Conservation (phyloP, 108 stramenopile genomes). For the Skeletonema potamos region DNA sequence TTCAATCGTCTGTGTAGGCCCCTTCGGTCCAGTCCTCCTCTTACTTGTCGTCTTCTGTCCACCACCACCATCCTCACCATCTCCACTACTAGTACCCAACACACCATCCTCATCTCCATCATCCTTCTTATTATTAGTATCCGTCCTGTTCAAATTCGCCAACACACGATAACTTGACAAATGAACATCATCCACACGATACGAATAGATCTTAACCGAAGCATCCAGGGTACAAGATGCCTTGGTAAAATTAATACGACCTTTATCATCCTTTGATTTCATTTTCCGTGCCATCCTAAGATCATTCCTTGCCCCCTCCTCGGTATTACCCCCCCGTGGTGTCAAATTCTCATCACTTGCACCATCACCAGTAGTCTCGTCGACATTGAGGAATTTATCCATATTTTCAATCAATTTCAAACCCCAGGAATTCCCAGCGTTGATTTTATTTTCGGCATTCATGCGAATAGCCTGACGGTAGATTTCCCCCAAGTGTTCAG, state of each 20-base stretch:
- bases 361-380: constrained; percentile 15
- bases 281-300: constrained; percentile 15
- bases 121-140: constrained; percentile 44
- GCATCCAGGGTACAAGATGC: constrained; percentile 97
- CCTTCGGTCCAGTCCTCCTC: constrained; percentile 24
- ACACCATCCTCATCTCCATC: constrained; percentile 14
- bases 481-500: constrained; percentile 75
- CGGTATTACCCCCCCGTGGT: neutral
- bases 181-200: constrained; percentile 97
- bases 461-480: constrained; percentile 88
- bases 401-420: constrained; percentile 97
- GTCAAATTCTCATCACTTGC: neutral
- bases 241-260: constrained; percentile 95
- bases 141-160: constrained; percentile 91
- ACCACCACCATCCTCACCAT: constrained; percentile 11
- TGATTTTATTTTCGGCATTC: constrained; percentile 97
- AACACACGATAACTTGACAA: constrained; percentile 91
- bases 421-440: constrained; percentile 93
- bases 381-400: constrained; percentile 74
- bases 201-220: constrained; percentile 96
- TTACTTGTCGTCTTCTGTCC: constrained; percentile 12
- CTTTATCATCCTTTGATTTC: constrained; percentile 23
- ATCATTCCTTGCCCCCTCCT: neutral
- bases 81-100: neutral
- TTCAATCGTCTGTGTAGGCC: constrained; percentile 67